Percentiles rank a stretch among this genome's conserved stretches.
Conservation (phyloP, 495 filamentous ascomycete species). For the Physcia stellaris region DNA sequence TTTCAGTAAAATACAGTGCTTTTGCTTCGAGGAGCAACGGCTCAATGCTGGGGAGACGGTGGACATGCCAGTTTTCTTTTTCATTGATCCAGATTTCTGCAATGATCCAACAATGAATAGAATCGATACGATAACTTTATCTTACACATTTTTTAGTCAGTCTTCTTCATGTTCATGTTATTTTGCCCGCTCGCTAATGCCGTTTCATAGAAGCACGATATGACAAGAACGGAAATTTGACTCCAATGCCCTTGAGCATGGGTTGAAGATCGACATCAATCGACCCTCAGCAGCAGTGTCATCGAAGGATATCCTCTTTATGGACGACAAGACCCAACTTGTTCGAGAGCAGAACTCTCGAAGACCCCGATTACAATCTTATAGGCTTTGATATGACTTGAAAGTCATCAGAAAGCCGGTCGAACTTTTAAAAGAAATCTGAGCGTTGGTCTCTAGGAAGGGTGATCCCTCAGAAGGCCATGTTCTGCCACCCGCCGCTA, state of each 20-base stretch:
- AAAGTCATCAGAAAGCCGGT: too few species aligned
- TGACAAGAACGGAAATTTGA: conserved; percentile 57
- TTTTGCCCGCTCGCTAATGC: conserved; percentile 1
- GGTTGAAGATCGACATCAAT: too few species aligned
- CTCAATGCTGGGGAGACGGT: conserved; percentile 92
- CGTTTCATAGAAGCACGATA: conserved; percentile 57
- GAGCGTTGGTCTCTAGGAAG: too few species aligned
- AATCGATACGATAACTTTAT: conserved; percentile 87
- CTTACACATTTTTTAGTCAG: conserved; percentile 98
- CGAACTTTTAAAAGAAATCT: too few species aligned
- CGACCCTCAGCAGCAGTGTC: too few species aligned
- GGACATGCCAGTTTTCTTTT: conserved; percentile 99
- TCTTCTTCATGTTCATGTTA: conserved; percentile 3
- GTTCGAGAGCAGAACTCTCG: too few species aligned
- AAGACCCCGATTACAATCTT: too few species aligned
- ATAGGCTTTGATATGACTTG: too few species aligned
- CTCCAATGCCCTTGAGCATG: conserved; percentile 15
- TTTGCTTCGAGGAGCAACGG: conserved; percentile 96
- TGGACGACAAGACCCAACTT: too few species aligned
- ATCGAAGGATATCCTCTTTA: too few species aligned
- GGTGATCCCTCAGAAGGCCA: too few species aligned
- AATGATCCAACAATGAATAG: conserved; percentile 85
- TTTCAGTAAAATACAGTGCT: conserved; percentile 99
- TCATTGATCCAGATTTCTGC: conserved; percentile 90
- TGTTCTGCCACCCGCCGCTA: too few species aligned